These are phyloP conservation scores for Heliocybe sulcata DNA, from an alignment of 1,284 basidiomycete species.

Conservation along the genomic window DNA sequence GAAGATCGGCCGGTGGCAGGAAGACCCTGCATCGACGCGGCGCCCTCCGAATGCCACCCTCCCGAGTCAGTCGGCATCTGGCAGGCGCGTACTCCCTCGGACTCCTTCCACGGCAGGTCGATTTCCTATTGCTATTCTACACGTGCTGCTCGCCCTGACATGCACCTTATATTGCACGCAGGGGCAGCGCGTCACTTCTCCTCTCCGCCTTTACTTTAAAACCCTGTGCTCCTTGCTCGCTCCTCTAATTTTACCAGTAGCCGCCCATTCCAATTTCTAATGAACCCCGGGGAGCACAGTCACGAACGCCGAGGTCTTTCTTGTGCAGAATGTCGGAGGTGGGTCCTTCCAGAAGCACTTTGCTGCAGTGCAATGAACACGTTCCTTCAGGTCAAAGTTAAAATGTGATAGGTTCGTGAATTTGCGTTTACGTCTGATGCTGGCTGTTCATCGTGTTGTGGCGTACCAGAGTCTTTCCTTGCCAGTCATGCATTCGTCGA, in stretches of 20 bases:
- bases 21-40: background rate
- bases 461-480: slow-evolving; percentile 34
- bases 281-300: background rate
- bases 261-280: background rate
- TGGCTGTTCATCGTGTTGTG: slow-evolving; percentile 1
- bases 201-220: no score
- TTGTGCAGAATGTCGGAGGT: slow-evolving; percentile 48
- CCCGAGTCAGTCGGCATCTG: background rate
- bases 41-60: background rate
- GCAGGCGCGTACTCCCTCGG: background rate
- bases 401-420: slow-evolving; percentile 38
- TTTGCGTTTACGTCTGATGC: slow-evolving; percentile 1
- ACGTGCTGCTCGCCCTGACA: background rate
- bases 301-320: slow-evolving; percentile 22
- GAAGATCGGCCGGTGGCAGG: background rate
- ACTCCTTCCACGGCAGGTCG: background rate
- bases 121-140: background rate
- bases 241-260: background rate
- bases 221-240: background rate
- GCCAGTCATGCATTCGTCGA: slow-evolving; percentile 44
- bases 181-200: no score
- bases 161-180: background rate
- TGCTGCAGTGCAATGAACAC: slow-evolving; percentile 3
- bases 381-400: slow-evolving; percentile 36
- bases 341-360: slow-evolving; percentile 6